Base-by-base conservation (phyloP, 306 rosid genomes). In the Abrus pulchellus region DNA sequence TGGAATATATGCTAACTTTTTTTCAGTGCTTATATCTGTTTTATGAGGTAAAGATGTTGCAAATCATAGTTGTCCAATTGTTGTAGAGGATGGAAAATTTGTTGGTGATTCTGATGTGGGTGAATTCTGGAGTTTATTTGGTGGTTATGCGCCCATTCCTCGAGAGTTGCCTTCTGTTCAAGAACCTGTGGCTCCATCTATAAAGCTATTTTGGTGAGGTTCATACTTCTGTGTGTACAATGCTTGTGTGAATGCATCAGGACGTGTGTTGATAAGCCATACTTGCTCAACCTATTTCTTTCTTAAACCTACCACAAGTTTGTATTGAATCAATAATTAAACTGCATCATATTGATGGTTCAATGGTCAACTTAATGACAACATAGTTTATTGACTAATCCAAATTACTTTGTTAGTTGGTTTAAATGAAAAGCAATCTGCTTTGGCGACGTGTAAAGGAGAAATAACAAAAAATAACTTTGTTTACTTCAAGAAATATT, bases 81-180 rank as follows among this genome's bases (percentile, higher is more conserved):
- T 68, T 90, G 90, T 85, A 95, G 99, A 93, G 94, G 99, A 95
- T 83, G 99, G 99, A 73, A 95, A 95, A 74, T 88, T 95, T 67
- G 99, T 93, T 68, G 98, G 99, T 71, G 97, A 95, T 88, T 86
- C 92, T 41, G 98, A 93, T 83, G 97, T 89, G 68, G 99, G 98
- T 50, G 99, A 95, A 63, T 95, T 95, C 85, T 95, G 99, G 98
- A 91, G 92, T 87, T 95, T 95, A 9, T 95, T 95, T 76, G 99
- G 99, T 60, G 99, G 99, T 76, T 93, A 88, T 77, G 99, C 99
- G 76, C 99, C 98, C 76, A 89, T 95, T 83, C 97, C 97, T 73
- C 88, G 88, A 71, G 98, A 95, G 7, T 59, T 82, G 9, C 92
- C 93, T 80, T 85, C 90, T 79, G 87, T 81, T 73, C 73, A 82